Evolutionary conservation across 169 alveolate species (phyloP), one percentile per base, ranked within the genome.

Genomic region (Cryptosporidium meleagridis): DNA sequence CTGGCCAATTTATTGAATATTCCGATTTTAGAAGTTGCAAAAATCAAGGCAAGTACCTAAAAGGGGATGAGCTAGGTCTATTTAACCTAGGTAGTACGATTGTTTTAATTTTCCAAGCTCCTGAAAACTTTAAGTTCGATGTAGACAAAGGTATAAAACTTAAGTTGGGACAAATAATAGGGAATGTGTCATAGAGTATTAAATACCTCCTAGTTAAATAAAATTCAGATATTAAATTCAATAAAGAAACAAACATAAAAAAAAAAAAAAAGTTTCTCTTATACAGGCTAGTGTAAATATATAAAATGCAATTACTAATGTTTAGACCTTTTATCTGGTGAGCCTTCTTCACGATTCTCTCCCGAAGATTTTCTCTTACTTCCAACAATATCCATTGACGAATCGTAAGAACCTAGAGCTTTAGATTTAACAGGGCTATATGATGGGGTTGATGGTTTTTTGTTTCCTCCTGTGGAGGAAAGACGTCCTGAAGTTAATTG

Each of bases 51-150:
- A 39, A 70, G 23, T 59, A 41, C 86, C 41, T 71, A 4, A 95
- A 95, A 59, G 98, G 98, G 3, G 96, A 95, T 70, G 97, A 95
- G 75, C 39, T 95, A n/a, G 98, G 98, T 58, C 86, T 86, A 86
- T 96, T 96, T 72, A 94, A 95, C 18, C 71, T 96, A 52, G 98
- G 98, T 12, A 93, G 97, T 37, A 95, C 97, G 0, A 94, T 96
- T 23, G 94, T 95, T 37, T 55, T 96, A 48, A 39, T 95, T 3
- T 94, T 96, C 91, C 97, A 96, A 89, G 96, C 95, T 3, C 95
- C 97, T 10, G 72, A 85, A 41, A 91, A 93, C 67, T 87, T 91
- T 48, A 55, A 93, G 85, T 95, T 94, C 91, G 70, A 55, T 35
- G 93, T 95, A 4, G 92, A 93, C 53, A 93, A 65, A 53, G 95